These are phyloP conservation scores for Paulownia fortunei DNA, from an alignment of 257 asterid genomes.

Conservation along the genomic window DNA sequence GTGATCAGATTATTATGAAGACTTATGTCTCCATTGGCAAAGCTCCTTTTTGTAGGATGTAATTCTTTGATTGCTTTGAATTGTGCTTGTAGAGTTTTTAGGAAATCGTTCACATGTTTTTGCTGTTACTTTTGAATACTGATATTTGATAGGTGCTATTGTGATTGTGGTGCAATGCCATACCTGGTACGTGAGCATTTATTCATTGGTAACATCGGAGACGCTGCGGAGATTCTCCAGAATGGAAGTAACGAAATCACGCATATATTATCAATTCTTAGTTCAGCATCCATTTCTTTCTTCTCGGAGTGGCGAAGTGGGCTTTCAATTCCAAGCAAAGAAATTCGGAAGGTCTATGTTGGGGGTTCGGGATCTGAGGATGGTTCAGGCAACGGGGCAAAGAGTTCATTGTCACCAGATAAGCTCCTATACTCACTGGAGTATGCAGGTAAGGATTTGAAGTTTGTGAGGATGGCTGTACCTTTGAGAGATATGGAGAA, in stretches of 20 bases:
- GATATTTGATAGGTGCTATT: conserved; percentile 29
- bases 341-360: conserved; percentile 77
- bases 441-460: conserved; percentile 91
- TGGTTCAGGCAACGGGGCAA: conserved; percentile 51
- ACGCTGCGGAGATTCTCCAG: conserved; percentile 93
- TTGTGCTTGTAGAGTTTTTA: background rate
- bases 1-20: conserved; percentile 12
- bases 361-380: conserved; percentile 59
- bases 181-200: conserved; percentile 83
- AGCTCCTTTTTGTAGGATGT: background rate
- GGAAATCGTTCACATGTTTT: background rate
- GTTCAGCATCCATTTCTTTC: conserved; percentile 87
- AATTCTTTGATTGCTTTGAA: background rate
- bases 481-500: conserved; percentile 94
- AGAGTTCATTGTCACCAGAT: conserved; percentile 66
- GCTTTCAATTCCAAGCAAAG: conserved; percentile 68
- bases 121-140: background rate
- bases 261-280: conserved; percentile 77
- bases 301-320: conserved; percentile 92
- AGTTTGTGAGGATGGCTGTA: conserved; percentile 85
- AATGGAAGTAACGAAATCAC: conserved; percentile 77
- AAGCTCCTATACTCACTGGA: conserved; percentile 83
- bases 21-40: background rate
- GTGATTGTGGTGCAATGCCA: conserved; percentile 65
- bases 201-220: conserved; percentile 82